These are phyloP conservation scores for Aspergillus calidoustus DNA, from an alignment of 2,329 filamentous ascomycete species.

Conservation along the genomic window DNA sequence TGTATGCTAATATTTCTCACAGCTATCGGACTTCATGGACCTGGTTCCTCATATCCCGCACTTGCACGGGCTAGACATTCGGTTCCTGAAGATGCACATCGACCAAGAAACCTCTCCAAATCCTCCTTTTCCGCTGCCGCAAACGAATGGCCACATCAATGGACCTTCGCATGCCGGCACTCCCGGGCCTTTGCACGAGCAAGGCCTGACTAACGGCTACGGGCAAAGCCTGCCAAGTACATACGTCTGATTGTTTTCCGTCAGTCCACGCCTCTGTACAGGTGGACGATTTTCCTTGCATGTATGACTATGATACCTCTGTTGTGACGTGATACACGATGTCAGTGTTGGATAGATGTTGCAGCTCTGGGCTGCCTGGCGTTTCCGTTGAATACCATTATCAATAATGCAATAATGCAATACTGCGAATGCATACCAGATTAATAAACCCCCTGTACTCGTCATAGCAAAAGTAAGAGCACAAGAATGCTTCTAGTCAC, in stretches of 20 bases:
- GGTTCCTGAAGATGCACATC: slow-evolving; percentile 47
- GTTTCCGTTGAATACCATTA: neutral
- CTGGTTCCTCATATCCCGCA: slow-evolving; percentile 54
- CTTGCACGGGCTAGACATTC: slow-evolving; percentile 47
- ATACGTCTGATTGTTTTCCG: slow-evolving; percentile 43
- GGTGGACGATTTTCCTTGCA: slow-evolving; percentile 36
- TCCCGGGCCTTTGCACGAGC: slow-evolving; percentile 28
- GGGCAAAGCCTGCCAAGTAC: slow-evolving; percentile 43
- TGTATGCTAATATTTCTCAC: neutral
- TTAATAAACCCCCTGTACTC: neutral
- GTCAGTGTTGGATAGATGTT: slow-evolving; percentile 23
- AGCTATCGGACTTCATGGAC: slow-evolving; percentile 57
- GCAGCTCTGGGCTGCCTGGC: neutral
- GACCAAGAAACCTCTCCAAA: slow-evolving; percentile 38
- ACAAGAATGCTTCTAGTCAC: neutral
- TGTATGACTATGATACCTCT: slow-evolving; percentile 52
- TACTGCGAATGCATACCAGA: neutral
- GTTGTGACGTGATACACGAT: slow-evolving; percentile 34
- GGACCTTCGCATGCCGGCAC: slow-evolving; percentile 27
- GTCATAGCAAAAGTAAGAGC: neutral
- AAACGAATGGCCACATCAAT: slow-evolving; percentile 38
- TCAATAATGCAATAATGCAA: neutral
- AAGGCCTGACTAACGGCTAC: slow-evolving; percentile 41
- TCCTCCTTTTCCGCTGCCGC: slow-evolving; percentile 24
- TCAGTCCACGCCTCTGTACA: slow-evolving; percentile 32